Evolutionary conservation across 176 grass and related monocot genomes (phyloP).

Genomic region (Paspalum vaginatum): DNA sequence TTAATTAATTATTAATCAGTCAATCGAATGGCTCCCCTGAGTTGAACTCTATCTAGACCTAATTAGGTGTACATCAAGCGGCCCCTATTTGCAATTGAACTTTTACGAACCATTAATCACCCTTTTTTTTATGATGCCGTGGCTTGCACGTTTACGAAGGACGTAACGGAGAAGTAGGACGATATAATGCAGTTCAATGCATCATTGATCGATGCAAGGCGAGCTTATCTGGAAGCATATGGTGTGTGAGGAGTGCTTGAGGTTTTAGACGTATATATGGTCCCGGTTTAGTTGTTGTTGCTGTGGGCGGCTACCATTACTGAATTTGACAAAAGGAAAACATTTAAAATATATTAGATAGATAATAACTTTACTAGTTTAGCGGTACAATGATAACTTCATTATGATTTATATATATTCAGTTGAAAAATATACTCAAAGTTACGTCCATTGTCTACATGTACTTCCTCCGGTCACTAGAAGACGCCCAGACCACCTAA

Average conservation of each 20-base stretch:
- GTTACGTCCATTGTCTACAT: too few relatives aligned
- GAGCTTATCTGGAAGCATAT: too few relatives aligned
- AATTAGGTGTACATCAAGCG: background rate
- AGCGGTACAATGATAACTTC: too few relatives aligned
- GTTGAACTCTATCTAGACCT: background rate
- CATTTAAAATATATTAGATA: too few relatives aligned
- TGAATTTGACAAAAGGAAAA: too few relatives aligned
- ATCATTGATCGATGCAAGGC: background rate
- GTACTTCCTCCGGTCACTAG: too few relatives aligned
- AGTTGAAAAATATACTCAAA: too few relatives aligned
- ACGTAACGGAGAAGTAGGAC: background rate
- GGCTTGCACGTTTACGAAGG: conserved; percentile 2
- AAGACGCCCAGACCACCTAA: too few relatives aligned
- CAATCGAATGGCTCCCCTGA: background rate
- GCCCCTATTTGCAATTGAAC: too few relatives aligned
- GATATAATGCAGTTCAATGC: background rate
- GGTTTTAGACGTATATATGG: background rate
- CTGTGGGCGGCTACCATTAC: too few relatives aligned
- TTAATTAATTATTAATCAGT: background rate
- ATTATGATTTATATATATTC: too few relatives aligned
- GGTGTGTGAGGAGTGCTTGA: background rate
- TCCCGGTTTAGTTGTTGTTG: background rate
- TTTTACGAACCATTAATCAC: background rate
- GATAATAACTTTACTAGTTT: too few relatives aligned
- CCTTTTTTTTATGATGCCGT: background rate